Evolutionary conservation across 1,139 yeast species (phyloP).

Genomic region (Taphrina wiesneri): DNA sequence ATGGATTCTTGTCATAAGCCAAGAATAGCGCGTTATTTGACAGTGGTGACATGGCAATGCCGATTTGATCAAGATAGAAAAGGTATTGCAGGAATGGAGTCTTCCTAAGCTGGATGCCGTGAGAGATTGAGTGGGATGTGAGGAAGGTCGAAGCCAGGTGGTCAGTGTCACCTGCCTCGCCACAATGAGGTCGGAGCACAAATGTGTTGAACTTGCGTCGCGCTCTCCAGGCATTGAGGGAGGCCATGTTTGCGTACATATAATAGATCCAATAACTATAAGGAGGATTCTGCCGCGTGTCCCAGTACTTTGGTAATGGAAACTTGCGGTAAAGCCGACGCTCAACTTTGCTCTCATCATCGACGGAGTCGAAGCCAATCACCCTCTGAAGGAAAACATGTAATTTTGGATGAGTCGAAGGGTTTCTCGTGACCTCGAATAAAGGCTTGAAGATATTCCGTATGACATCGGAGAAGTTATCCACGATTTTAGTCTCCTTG

Average conservation of each 20-base stretch:
- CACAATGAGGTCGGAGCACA: constrained; percentile 94
- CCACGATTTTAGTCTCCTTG: constrained; percentile 70
- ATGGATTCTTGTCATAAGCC: constrained; percentile 93
- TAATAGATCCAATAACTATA: constrained; percentile 92
- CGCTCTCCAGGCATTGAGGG: constrained; percentile 79
- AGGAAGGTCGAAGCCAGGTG: constrained; percentile 88
- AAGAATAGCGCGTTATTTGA: constrained; percentile 93
- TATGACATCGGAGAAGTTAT: constrained; percentile 72
- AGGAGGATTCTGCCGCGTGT: constrained; percentile 80
- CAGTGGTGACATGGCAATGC: constrained; percentile 98
- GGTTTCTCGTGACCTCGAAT: constrained; percentile 84
- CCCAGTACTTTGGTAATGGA: constrained; percentile 85
- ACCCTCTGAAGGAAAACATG: constrained; percentile 87
- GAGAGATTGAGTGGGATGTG: constrained; percentile 89
- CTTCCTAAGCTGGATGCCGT: constrained; percentile 89
- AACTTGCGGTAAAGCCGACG: constrained; percentile 74
- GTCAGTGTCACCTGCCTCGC: constrained; percentile 99
- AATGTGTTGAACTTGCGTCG: constrained; percentile 78
- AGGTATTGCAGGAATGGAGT: constrained; percentile 92
- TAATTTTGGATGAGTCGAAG: constrained; percentile 81
- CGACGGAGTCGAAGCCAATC: constrained; percentile 96
- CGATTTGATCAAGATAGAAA: constrained; percentile 90
- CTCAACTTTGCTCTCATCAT: constrained; percentile 93
- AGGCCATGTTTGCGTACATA: constrained; percentile 77
- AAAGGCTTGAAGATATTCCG: constrained; percentile 83